These are phyloP conservation scores for Oemleria cerasiformis DNA, from an alignment of 306 rosid species.

Conservation along the genomic window DNA sequence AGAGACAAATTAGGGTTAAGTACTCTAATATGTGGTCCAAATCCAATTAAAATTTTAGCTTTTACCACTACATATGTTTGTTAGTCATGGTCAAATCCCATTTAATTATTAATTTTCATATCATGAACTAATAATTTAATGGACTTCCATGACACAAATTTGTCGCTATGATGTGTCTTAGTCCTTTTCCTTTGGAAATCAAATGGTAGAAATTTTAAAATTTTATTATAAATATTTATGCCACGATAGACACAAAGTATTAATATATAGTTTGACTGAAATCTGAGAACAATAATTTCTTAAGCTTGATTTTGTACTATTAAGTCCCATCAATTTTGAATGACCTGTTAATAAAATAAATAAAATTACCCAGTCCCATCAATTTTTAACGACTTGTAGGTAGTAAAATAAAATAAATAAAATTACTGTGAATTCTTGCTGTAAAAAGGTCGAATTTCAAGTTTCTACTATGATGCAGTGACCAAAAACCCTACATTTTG, in stretches of 20 bases:
- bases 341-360: no score
- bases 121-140: background rate
- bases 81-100: slow-evolving; percentile 42
- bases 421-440: background rate
- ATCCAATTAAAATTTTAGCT: slow-evolving; percentile 24
- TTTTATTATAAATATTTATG: slow-evolving; percentile 2
- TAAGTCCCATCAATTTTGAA: slow-evolving; percentile 19
- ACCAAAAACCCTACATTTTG: background rate
- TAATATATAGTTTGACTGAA: slow-evolving; percentile 3
- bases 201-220: background rate
- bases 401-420: no score
- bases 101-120: slow-evolving; percentile 13
- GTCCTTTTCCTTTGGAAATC: background rate
- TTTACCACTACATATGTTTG: slow-evolving; percentile 27
- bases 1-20: no score
- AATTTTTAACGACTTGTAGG: no score
- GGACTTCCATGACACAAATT: background rate
- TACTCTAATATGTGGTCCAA: slow-evolving; percentile 10
- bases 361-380: slow-evolving; percentile 1
- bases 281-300: background rate
- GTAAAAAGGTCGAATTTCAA: background rate
- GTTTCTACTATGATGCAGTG: slow-evolving; percentile 8
- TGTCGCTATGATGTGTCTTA: background rate
- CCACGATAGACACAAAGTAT: background rate
- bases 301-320: background rate